Base-by-base conservation (phyloP, 805 yeast species). In the Yamadazyma olivae region DNA sequence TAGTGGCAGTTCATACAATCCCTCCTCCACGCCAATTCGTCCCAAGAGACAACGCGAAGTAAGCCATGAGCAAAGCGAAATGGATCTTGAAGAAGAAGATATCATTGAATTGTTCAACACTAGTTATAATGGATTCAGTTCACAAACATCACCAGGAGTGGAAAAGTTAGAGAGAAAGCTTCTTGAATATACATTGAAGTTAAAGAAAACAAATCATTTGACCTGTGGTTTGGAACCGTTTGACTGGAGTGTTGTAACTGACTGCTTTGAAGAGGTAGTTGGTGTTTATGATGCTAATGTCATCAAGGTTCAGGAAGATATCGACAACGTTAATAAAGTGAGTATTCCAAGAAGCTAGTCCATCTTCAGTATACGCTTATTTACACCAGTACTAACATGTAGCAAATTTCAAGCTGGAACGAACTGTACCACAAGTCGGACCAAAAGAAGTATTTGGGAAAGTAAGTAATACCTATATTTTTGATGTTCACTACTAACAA, bases 191-290 rank as follows among this genome's bases (percentile, higher is more conserved):
- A n/a, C n/a, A n/a, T n/a, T n/a, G n/a, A n/a, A n/a, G n/a, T n/a
- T n/a, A n/a, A n/a, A n/a, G n/a, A n/a, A n/a, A n/a, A n/a, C n/a
- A n/a, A n/a, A n/a, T n/a, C n/a, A n/a, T n/a, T n/a, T n/a, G n/a
- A n/a, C n/a, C n/a, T n/a, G n/a, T n/a, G n/a, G n/a, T n/a, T 31
- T 56, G 2, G 48, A 55, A 6, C 20, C 41, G 5, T 54, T 46
- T 15, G 35, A 57, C 25, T 56, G 58, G 61, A 49, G 45, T 2
- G 30, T 35, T 12, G 26, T 56, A 6, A 42, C 53, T 0, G 25
- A 24, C 8, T 46, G 50, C 1, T 55, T 51, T 38, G 52, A 49
- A 22, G 20, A 26, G 12, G 45, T 55, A 16, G 49, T 51, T 20
- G 39, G 36, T 33, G 37, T 45, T 1, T 36, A 41, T 7, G 56